Evolutionary conservation across 371 early-diverging fungal species (phyloP), one percentile per base, ranked within the genome.

Genomic region (Vairimorpha ceranae): DNA sequence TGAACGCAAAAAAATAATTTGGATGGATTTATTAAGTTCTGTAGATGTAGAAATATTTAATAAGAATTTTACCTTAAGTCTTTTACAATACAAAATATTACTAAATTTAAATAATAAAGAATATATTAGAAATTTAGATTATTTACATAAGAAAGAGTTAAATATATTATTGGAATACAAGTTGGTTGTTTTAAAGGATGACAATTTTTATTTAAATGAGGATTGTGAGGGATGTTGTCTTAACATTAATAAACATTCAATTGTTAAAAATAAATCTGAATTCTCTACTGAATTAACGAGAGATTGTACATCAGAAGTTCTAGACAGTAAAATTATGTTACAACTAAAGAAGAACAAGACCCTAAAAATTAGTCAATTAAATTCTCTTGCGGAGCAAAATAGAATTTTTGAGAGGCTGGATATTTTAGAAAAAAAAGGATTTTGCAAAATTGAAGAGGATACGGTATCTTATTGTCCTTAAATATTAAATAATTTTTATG

Each of bases 1-100:
- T 61, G 61, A 61, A 61, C 30, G 36, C 6, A 61, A 61, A 61
- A 61, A n/a, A 35, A 35, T 61, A n/a, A 15, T 32, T 35, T 61
- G 33, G 33, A 61, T 61, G 61, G 36, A 61, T 61, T 35, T 1
- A 35, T 61, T 61, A 25, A 35, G 38, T 35, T n/a, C 36, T 4
- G 33, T 32, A 25, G 61, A 61, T n/a, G 61, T 61, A 35, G 61
- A 61, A 61, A 32, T 61, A n/a, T 35, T 8, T 61, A 7, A 14
- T 32, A 61, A 36, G 21, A 19, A 32, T 35, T 7, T 36, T 32
- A 6, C 8, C 2, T 2, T 61, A 61, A 35, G 23, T 61, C n/a
- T 61, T 14, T 3, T 61, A 61, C 61, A 61, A 61, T 61, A 35
- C 21, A 21, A 61, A 7, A 61, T 61, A 6, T 23, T 61, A 61